Base-by-base conservation (phyloP, 371 early-diverging fungal genomes). In the Nematocida ausubeli region DNA sequence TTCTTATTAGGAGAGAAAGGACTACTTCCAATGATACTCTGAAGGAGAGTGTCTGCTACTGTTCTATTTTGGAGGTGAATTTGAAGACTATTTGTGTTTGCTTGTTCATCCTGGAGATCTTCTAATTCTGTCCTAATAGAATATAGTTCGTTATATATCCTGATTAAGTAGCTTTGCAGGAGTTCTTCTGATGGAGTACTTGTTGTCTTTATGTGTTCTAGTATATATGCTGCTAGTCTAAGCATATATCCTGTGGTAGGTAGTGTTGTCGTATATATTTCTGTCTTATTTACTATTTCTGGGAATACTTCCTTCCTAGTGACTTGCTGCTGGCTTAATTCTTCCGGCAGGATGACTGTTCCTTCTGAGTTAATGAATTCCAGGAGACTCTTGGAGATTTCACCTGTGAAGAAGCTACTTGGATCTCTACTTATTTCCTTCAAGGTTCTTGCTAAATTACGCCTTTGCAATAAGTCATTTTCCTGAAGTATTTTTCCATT, bases 381-480 rank as follows among this genome's bases (percentile, higher is more conserved):
- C 3, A 93, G 90, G 19, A 96, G 82, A 34, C 69, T 70, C 14
- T 88, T 85, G 0, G 93, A 94, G 82, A 98, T 90, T 39, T 82
- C 70, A 34, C 95, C 95, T 63, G 82, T 86, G 83, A 96, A 96
- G 85, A 96, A 98, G 73, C 88, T 83, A 0, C 91, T 85, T 0
- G 96, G 97, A 55, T 93, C 82, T n/a, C 85, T 81, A 0, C 92
- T 90, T 51, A 98, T 87, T 3, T 65, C 83, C 80, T 90, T 88
- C 39, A 98, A 85, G 0, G 97, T 94, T 52, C 88, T 73, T 0
- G 92, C 95, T 19, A 90, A 87, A 28, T 86, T 89, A 14, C 87
- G 84, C 6, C 95, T 87, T 50, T 86, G 86, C 64, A 96, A 87
- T 12, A 85, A 75, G 19, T 93, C 91, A 2, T 93, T 94, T 71